Conservation (phyloP, 2,329 filamentous ascomycete species). For the Ascochyta pisi region DNA sequence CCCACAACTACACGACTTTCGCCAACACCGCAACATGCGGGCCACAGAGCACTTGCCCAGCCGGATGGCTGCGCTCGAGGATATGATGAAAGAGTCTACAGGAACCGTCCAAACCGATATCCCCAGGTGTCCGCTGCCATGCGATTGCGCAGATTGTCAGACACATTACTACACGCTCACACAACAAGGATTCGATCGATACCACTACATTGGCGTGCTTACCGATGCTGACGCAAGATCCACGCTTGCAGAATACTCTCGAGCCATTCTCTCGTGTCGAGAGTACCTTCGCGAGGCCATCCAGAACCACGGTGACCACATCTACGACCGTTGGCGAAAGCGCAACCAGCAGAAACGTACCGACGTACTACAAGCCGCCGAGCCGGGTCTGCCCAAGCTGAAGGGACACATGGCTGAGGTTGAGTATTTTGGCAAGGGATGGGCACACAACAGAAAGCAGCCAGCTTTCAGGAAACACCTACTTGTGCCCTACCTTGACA, state of each 20-base stretch:
- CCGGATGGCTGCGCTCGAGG: too few relatives aligned
- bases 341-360: not conserved
- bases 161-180: not conserved
- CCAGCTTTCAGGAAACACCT: not conserved
- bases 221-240: not conserved
- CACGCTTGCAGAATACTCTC: not conserved
- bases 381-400: not conserved
- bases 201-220: not conserved
- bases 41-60: not conserved
- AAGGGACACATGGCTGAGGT: not conserved
- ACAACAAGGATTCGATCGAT: not conserved
- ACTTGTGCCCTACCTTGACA: slow-evolving; percentile 1
- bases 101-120: not conserved
- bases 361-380: not conserved
- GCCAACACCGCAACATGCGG: not conserved
- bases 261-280: not conserved
- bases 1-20: too few relatives aligned
- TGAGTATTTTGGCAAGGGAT: too few relatives aligned
- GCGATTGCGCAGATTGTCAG: not conserved
- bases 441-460: too few relatives aligned
- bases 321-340: not conserved
- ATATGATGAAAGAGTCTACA: too few relatives aligned
- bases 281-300: not conserved
- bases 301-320: not conserved
- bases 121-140: not conserved